These are phyloP conservation scores for Kwoniella sp. DNA, from an alignment of 768 basidiomycete genomes.

Conservation along the genomic window DNA sequence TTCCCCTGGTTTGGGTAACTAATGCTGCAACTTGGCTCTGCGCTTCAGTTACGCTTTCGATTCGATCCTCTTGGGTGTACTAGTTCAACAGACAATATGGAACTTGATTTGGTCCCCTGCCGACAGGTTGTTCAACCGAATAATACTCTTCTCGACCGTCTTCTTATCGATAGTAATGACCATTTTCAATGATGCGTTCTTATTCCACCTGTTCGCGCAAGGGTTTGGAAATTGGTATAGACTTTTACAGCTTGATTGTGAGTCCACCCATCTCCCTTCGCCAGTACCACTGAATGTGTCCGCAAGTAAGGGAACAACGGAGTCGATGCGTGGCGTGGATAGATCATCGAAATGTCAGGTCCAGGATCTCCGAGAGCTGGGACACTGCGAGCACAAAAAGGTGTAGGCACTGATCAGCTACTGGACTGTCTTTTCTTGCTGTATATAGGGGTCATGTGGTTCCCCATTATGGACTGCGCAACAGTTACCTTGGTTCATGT, in stretches of 20 bases:
- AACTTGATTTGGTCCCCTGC: conserved; percentile 6
- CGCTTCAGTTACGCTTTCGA: conserved; percentile 14
- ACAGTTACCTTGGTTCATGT: conserved; percentile 17
- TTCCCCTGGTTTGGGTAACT: too few species aligned
- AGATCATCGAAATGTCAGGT: not conserved
- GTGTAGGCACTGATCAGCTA: not conserved
- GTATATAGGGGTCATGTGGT: conserved; percentile 12
- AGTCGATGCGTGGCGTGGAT: too few species aligned
- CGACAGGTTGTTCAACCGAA: conserved; percentile 15
- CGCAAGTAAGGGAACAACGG: too few species aligned
- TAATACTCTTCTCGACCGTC: conserved; percentile 9
- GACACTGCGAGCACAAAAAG: too few species aligned
- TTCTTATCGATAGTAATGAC: conserved; percentile 3
- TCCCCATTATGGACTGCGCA: conserved; percentile 9
- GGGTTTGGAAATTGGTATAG: conserved; percentile 25
- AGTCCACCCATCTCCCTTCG: too few species aligned
- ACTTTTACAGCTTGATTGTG: conserved; percentile 12
- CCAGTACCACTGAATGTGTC: too few species aligned
- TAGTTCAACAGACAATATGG: conserved; percentile 12
- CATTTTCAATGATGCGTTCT: conserved; percentile 7
- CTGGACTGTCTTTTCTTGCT: not conserved
- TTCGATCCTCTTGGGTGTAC: conserved; percentile 12
- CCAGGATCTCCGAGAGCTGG: too few species aligned
- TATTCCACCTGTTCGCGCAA: conserved; percentile 16
- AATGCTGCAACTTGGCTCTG: too few species aligned